Percentiles rank a stretch among this genome's conserved stretches.
Evolutionary conservation across 768 basidiomycete genomes (phyloP).

Genomic region (Kwoniella shandongensis): DNA sequence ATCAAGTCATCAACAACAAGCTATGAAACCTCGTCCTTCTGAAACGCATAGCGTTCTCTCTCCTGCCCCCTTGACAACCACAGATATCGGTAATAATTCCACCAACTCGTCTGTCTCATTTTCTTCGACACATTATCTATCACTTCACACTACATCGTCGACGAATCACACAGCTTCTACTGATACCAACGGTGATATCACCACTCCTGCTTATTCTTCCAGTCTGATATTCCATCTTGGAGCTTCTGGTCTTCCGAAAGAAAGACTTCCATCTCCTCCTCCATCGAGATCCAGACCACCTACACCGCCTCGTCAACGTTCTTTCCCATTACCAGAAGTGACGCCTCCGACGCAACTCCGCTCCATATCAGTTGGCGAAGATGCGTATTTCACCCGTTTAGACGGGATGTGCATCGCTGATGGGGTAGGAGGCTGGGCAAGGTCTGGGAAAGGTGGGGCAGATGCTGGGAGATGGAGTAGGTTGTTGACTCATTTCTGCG

Average conservation of each 20-base stretch:
- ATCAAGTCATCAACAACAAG: slow-evolving; percentile 6
- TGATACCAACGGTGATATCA: background rate
- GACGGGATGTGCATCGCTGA: slow-evolving; percentile 93
- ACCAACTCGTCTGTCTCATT: slow-evolving; percentile 13
- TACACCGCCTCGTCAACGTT: slow-evolving; percentile 34
- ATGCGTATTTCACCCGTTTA: slow-evolving; percentile 66
- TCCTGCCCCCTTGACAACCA: slow-evolving; percentile 7
- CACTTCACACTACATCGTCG: slow-evolving; percentile 13
- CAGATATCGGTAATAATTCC: slow-evolving; percentile 6
- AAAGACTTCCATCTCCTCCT: slow-evolving; percentile 43
- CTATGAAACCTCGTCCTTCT: slow-evolving; percentile 13
- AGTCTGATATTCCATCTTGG: slow-evolving; percentile 63
- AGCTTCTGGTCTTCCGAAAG: slow-evolving; percentile 82
- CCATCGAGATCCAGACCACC: slow-evolving; percentile 32
- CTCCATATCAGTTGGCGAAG: slow-evolving; percentile 70
- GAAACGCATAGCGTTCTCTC: slow-evolving; percentile 31
- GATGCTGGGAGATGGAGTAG: slow-evolving; percentile 60
- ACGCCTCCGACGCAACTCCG: slow-evolving; percentile 36
- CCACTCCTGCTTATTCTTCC: slow-evolving; percentile 19
- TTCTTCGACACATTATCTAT: slow-evolving; percentile 10
- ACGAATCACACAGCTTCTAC: slow-evolving; percentile 11
- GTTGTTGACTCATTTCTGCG: slow-evolving; percentile 77
- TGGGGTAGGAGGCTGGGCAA: slow-evolving; percentile 89
- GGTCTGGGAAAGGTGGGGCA: slow-evolving; percentile 53
- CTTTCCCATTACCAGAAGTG: slow-evolving; percentile 45